These are phyloP conservation scores for Brassica napus DNA, from an alignment of 345 rosid genomes.

Conservation along the genomic window Da-Ae NC_063435.1:4739501-4740000, in stretches of 20 bases:
- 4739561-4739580: slow-evolving; percentile 18
- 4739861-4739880: background rate
- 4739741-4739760: background rate
- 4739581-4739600: slow-evolving; percentile 18
- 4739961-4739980: slow-evolving; percentile 27
- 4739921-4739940: slow-evolving; percentile 23
- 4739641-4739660: slow-evolving; percentile 28
- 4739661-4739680: slow-evolving; percentile 22
- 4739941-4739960: slow-evolving; percentile 6
- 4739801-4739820: slow-evolving; percentile 1
- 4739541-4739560: background rate
- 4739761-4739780: background rate
- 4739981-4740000: slow-evolving; percentile 24
- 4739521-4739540: slow-evolving; percentile 4
- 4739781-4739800: background rate
- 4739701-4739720: background rate
- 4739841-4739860: background rate
- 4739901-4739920: slow-evolving; percentile 29
- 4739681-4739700: background rate
- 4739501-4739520: slow-evolving; percentile 33
- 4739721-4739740: background rate
- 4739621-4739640: slow-evolving; percentile 17
- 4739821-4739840: background rate
- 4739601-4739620: slow-evolving; percentile 28
- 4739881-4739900: slow-evolving; percentile 13